Base-by-base conservation (phyloP, 1,139 yeast species). In the Saccharomyces hybrid region DNA sequence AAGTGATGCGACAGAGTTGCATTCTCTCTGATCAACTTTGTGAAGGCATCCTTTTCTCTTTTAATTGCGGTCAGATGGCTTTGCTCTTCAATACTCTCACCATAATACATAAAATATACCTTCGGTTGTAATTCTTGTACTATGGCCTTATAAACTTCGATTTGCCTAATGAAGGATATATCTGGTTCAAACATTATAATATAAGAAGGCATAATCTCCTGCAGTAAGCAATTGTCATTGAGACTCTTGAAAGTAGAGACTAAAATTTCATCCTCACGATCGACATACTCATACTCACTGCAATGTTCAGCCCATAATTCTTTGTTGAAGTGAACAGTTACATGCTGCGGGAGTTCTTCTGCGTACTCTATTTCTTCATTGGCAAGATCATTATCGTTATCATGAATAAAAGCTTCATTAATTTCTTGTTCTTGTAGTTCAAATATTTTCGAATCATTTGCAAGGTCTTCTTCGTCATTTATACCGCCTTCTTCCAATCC, bases 121-220 rank as follows among this genome's bases (percentile, higher is more conserved):
- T 80, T 80, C 4, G 89, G 83, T 0, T 85, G 81, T 16, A 70
- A 66, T 3, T 79, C 77, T 48, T 74, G 75, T 64, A 81, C 78
- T 16, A 79, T 72, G 0, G 95, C 88, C 61, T 89, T 88, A 64
- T 82, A 88, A 3, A 88, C 77, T 63, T 95, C 99, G 3, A 91
- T 81, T 56, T 88, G 77, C 60, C 99, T 75, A 28, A 91, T 83
- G 64, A 93, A 91, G 0, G 88, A 73, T 16, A 95, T 72, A 62
- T 89, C 81, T 0, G 98, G 97, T 62, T 93, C 97, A 69, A 87
- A 91, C 82, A 91, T 79, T 49, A 95, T 81, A 51, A 95, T 82
- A 65, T 81, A 81, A 0, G 93, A 81, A 0, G 99, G 99, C 63
- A 78, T 73, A 5, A 86, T 68, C 61, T 88, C 95, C 53, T 84